Evolutionary conservation across 2,329 filamentous ascomycete species (phyloP).

Genomic region (Claviceps maximensis): DNA sequence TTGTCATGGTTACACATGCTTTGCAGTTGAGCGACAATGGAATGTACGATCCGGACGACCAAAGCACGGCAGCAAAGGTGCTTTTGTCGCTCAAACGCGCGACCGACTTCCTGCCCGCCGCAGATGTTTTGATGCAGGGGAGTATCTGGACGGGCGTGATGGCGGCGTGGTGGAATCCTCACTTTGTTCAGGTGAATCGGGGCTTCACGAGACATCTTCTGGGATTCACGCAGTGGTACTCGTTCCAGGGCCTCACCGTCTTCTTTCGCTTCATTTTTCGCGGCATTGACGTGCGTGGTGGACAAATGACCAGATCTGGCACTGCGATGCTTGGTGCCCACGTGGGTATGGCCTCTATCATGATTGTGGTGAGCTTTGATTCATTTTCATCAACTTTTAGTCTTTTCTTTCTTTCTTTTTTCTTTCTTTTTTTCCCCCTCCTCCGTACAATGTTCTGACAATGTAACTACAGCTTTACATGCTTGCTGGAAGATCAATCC

Average conservation of each 20-base stretch:
- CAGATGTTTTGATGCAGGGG: constrained; percentile 29
- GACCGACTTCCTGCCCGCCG: constrained; percentile 23
- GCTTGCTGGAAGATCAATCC: constrained; percentile 32
- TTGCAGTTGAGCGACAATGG: constrained; percentile 16
- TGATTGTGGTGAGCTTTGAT: constrained; percentile 34
- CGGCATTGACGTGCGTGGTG: constrained; percentile 27
- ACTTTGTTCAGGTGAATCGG: constrained; percentile 44
- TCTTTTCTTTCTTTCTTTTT: neutral
- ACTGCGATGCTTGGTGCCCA: constrained; percentile 40
- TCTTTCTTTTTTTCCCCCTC: neutral
- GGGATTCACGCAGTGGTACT: constrained; percentile 53
- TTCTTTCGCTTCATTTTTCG: constrained; percentile 39
- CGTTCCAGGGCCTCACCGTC: constrained; percentile 47
- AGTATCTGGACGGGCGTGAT: constrained; percentile 35
- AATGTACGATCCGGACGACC: constrained; percentile 22
- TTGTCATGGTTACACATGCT: constrained; percentile 15
- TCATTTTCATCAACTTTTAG: neutral
- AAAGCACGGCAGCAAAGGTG: constrained; percentile 8
- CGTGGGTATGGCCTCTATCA: constrained; percentile 36
- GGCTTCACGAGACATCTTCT: constrained; percentile 46
- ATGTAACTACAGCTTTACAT: constrained; percentile 26
- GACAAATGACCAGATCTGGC: constrained; percentile 22
- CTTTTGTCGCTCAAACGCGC: constrained; percentile 8
- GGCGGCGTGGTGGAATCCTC: constrained; percentile 57
- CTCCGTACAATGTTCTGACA: neutral